Evolutionary conservation across 768 basidiomycete genomes (phyloP).

Genomic region (Calocera viscosa): DNA sequence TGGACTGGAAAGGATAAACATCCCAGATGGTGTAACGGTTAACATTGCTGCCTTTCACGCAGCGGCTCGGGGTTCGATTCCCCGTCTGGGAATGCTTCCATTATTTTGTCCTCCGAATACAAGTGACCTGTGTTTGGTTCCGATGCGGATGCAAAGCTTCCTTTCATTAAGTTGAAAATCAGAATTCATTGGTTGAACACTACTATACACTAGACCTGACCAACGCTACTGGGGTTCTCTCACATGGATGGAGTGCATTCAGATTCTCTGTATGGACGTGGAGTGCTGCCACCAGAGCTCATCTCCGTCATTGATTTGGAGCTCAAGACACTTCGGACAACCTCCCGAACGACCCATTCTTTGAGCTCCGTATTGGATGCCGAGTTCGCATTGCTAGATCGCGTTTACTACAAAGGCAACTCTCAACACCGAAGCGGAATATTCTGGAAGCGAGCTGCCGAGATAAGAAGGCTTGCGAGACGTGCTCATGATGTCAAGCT

Average conservation of each 20-base stretch:
- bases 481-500: not conserved
- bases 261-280: not conserved
- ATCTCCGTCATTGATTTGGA: not conserved
- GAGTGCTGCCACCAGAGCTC: not conserved
- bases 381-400: not conserved
- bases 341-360: not conserved
- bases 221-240: too few species aligned
- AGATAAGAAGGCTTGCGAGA: not conserved
- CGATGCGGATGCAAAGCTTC: not conserved
- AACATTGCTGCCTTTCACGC: constrained; percentile 19
- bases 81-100: constrained; percentile 14
- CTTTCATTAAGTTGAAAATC: not conserved
- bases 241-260: not conserved
- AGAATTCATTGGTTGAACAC: too few species aligned
- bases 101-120: not conserved
- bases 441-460: not conserved
- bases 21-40: constrained; percentile 19
- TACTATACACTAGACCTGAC: too few species aligned
- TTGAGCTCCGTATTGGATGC: not conserved
- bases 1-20: not conserved
- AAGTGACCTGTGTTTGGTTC: not conserved
- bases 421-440: not conserved
- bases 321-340: not conserved
- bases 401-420: constrained; percentile 3
- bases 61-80: constrained; percentile 19